Evolutionary conservation across 352 stramenopile species (phyloP).

Genomic region (Blastocystis sp.): DNA sequence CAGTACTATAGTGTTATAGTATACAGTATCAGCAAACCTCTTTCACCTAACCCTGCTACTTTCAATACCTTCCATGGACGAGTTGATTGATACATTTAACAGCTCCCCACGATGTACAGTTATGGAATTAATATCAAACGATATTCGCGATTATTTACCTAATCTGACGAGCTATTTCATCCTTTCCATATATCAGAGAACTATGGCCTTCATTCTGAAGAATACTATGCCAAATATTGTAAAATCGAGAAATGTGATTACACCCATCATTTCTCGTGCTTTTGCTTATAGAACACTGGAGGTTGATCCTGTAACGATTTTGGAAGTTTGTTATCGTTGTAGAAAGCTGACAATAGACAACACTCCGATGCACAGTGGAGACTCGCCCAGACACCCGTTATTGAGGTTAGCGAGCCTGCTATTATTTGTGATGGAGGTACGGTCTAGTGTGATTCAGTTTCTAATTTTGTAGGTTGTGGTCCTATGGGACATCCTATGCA

Average conservation of each 20-base stretch:
- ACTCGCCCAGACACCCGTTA: conserved; percentile 59
- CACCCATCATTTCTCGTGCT: conserved; percentile 30
- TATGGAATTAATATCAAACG: neutral
- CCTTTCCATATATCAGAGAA: neutral
- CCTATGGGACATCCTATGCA: conserved; percentile 66
- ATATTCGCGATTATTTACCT: conserved; percentile 15
- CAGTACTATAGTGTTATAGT: neutral
- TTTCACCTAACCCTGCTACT: conserved; percentile 42
- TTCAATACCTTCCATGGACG: conserved; percentile 36
- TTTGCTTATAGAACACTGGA: conserved; percentile 58
- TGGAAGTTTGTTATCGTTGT: neutral
- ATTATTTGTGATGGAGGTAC: conserved; percentile 68
- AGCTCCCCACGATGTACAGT: neutral
- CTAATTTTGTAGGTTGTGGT: conserved; percentile 60
- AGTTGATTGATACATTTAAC: conserved; percentile 20
- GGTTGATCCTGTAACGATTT: conserved; percentile 5
- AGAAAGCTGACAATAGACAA: conserved; percentile 62
- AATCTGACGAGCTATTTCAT: neutral
- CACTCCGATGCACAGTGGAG: conserved; percentile 64
- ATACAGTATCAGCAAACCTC: neutral
- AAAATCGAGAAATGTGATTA: conserved; percentile 28
- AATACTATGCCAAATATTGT: neutral
- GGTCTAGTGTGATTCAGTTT: neutral
- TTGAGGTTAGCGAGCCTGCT: conserved; percentile 65
- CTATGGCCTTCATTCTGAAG: conserved; percentile 51